Conservation (phyloP, 176 grass and related monocot genomes). For the Alopecurus myosuroides region DNA sequence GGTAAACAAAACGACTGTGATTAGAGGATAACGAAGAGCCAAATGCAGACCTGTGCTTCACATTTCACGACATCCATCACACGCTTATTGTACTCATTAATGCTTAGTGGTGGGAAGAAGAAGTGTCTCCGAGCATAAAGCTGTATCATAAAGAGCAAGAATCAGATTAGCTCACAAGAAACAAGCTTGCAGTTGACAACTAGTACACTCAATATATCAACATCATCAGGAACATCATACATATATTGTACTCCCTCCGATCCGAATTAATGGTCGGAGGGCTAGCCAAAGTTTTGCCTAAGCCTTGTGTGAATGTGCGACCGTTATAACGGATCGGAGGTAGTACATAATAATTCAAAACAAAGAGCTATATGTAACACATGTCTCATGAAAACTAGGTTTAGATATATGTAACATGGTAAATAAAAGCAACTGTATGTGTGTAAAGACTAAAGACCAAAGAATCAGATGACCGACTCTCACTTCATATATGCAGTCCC, state of each 20-base stretch:
- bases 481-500: conserved; percentile 99
- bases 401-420: neutral
- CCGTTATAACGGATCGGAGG: no score
- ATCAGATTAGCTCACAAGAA: conserved; percentile 21
- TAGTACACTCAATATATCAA: neutral
- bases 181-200: conserved; percentile 13
- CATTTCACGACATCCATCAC: conserved; percentile 95
- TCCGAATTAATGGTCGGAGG: no score
- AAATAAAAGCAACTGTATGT: neutral
- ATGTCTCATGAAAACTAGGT: no score
- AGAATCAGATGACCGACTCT: neutral
- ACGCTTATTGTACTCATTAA: conserved; percentile 90
- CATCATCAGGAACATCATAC: neutral
- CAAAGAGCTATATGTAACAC: neutral
- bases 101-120: conserved; percentile 87
- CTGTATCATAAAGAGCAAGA: conserved; percentile 37
- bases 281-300: no score
- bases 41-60: conserved; percentile 75
- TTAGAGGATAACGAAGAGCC: conserved; percentile 18
- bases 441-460: neutral
- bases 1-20: neutral
- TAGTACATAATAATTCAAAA: neutral
- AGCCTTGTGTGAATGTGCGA: no score
- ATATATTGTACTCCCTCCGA: no score
- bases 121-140: conserved; percentile 96